phyloP scores from a whole-genome alignment of 1,139 yeast genomes.

The Debaryomycetaceae sp. region DNA sequence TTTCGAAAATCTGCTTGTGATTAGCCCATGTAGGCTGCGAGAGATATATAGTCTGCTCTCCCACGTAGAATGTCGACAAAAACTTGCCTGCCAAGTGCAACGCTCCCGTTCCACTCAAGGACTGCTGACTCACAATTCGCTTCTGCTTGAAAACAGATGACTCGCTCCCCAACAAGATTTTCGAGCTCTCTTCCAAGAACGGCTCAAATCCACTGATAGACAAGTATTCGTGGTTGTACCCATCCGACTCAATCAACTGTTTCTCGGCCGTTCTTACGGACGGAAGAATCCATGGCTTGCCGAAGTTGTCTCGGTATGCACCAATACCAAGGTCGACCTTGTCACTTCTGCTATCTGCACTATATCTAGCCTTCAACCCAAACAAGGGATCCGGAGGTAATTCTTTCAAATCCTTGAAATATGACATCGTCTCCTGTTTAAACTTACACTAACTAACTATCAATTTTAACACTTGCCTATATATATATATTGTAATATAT shows the following conservation, averaged over 20 bases:
- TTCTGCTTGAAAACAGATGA: slow-evolving; percentile 52
- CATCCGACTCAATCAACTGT: slow-evolving; percentile 43
- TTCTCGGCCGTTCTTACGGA: slow-evolving; percentile 77
- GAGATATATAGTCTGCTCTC: slow-evolving; percentile 58
- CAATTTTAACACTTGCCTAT: not conserved
- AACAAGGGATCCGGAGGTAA: slow-evolving; percentile 80
- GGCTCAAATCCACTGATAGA: slow-evolving; percentile 76
- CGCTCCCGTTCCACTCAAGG: slow-evolving; percentile 95
- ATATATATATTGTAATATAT: not conserved
- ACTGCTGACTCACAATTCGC: slow-evolving; percentile 73
- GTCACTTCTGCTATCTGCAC: slow-evolving; percentile 56
- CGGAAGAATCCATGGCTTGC: slow-evolving; percentile 93
- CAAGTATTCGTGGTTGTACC: slow-evolving; percentile 87
- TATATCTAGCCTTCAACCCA: slow-evolving; percentile 74
- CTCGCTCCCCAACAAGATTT: slow-evolving; percentile 69
- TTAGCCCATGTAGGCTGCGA: slow-evolving; percentile 97
- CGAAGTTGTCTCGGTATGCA: slow-evolving; percentile 90
- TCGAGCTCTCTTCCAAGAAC: slow-evolving; percentile 73
- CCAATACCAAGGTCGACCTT: slow-evolving; percentile 95
- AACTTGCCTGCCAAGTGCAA: slow-evolving; percentile 83
- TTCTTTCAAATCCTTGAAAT: slow-evolving; percentile 48
- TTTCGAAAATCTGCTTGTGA: slow-evolving; percentile 77
- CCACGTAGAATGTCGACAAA: slow-evolving; percentile 53
- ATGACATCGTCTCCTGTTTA: slow-evolving; percentile 25
- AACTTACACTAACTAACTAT: too few species aligned